These are phyloP conservation scores for Pachyrhizus erosus DNA, from an alignment of 306 rosid genomes.

Conservation along the genomic window DNA sequence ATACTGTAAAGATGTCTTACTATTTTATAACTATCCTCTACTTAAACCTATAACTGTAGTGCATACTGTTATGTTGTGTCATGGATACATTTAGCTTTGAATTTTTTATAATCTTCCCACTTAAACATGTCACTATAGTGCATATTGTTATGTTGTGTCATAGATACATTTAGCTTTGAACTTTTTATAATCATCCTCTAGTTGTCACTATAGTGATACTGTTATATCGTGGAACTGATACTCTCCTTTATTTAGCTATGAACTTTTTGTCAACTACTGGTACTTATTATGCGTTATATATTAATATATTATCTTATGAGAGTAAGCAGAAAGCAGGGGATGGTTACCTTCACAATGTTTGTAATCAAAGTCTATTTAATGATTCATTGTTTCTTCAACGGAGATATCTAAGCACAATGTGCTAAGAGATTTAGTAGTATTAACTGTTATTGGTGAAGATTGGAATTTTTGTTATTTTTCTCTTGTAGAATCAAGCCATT, in stretches of 20 bases:
- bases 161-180: background rate
- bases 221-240: background rate
- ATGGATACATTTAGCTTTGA: background rate
- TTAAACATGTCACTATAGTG: background rate
- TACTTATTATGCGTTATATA: background rate
- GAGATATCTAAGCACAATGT: slow-evolving; percentile 12
- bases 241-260: background rate
- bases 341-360: background rate
- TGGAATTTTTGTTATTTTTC: background rate
- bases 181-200: background rate
- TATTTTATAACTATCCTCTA: background rate
- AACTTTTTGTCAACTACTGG: background rate
- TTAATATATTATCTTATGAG: background rate
- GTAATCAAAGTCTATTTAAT: background rate
- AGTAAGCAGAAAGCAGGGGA: background rate
- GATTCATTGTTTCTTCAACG: background rate
- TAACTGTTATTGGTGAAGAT: background rate
- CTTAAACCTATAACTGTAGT: background rate
- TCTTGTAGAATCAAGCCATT: background rate
- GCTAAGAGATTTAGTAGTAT: background rate
- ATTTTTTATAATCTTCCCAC: too few relatives aligned
- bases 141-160: background rate
- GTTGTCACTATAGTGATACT: background rate
- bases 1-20: background rate
- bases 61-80: background rate